Evolutionary conservation across 192 early-diverging fungal genomes (phyloP), one percentile per base, ranked within the genome.

Genomic region (Podila minutissima): DNA sequence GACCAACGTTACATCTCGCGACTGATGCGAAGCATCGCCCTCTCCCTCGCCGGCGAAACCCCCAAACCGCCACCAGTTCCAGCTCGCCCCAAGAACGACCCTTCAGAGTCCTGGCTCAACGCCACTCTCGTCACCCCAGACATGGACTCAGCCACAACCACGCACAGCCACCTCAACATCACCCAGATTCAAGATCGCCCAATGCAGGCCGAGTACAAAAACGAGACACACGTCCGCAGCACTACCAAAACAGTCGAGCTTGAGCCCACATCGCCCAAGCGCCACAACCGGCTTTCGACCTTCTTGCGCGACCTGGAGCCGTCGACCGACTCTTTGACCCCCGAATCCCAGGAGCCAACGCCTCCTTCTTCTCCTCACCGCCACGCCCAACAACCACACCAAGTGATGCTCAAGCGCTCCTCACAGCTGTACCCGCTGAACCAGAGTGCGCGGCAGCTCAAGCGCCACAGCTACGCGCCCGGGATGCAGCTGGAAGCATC

Each of bases 1-100:
- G 53, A 55, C 24, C 53, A 55, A 9, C 53, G 24, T 22, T 55
- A 55, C 22, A 0, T 55, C 11, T 22, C 53, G 0, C 53, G 53
- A 2, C 53, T 55, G 8, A 55, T 55, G 53, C 53, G 53, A 24
- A 55, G n/a, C 24, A 55, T 55, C 11, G 19, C n/a, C n/a, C 24
- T 55, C n/a, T 24, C 53, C 53, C 1, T 55, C 20, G n/a, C 53
- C 20, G 53, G 53, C 1, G 53, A 55, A n/a, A 26, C 53, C 0
- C 53, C 53, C 20, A 55, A 55, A 55, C 53, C 53, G 20, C 53
- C 53, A 55, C 53, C 53, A 26, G 53, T 55, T 22, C 53, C 53
- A 0, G n/a, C 53, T 24, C 53, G 53, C 17, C 53, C 53, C 19
- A 55, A 55, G 53, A 55, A 26, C 24, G 22, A n/a, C 22, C 17